These are phyloP conservation scores for Nakaseomyces nivariensis DNA, from an alignment of 1,139 yeast genomes.

Conservation along the genomic window DNA sequence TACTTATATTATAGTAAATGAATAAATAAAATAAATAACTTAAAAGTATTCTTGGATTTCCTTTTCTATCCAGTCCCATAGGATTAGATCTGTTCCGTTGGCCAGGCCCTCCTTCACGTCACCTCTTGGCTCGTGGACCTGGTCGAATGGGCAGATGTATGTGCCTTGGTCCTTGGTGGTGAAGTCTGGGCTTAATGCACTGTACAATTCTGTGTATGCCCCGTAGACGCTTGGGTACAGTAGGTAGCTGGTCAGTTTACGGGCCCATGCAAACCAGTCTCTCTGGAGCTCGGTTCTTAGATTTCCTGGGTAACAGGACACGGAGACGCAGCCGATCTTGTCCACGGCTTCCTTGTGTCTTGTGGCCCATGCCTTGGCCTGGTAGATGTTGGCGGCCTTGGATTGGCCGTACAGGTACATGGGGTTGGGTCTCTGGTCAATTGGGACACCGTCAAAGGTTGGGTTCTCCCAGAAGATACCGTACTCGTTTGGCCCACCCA, in stretches of 20 bases:
- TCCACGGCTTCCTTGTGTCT: slow-evolving; percentile 28
- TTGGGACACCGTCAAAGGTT: slow-evolving; percentile 23
- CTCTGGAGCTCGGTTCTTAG: slow-evolving; percentile 37
- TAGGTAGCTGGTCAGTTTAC: slow-evolving; percentile 10
- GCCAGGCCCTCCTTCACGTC: slow-evolving; percentile 20
- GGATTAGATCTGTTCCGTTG: slow-evolving; percentile 20
- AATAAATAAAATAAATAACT: background rate
- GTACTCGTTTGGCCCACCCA: slow-evolving; percentile 30
- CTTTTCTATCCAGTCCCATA: slow-evolving; percentile 21
- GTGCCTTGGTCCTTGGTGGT: slow-evolving; percentile 30
- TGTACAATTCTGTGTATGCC: slow-evolving; percentile 36
- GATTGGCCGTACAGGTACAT: slow-evolving; percentile 34
- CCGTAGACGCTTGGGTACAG: slow-evolving; percentile 31
- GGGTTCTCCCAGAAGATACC: slow-evolving; percentile 38
- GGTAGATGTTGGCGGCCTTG: slow-evolving; percentile 38
- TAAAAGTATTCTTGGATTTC: slow-evolving; percentile 10
- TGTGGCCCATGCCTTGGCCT: slow-evolving; percentile 36
- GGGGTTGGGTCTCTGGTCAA: slow-evolving; percentile 18
- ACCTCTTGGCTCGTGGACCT: slow-evolving; percentile 22
- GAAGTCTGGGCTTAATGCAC: slow-evolving; percentile 33
- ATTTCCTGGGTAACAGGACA: slow-evolving; percentile 41
- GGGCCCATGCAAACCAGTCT: slow-evolving; percentile 15
- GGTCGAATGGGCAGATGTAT: slow-evolving; percentile 27
- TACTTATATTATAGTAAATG: background rate
- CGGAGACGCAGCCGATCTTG: slow-evolving; percentile 31